A percentile compares a stretch with the other conserved stretches of the same genome.
These are phyloP conservation scores for Fusarium sp. DNA, from an alignment of 2,329 filamentous ascomycete species.

Conservation along the genomic window DNA sequence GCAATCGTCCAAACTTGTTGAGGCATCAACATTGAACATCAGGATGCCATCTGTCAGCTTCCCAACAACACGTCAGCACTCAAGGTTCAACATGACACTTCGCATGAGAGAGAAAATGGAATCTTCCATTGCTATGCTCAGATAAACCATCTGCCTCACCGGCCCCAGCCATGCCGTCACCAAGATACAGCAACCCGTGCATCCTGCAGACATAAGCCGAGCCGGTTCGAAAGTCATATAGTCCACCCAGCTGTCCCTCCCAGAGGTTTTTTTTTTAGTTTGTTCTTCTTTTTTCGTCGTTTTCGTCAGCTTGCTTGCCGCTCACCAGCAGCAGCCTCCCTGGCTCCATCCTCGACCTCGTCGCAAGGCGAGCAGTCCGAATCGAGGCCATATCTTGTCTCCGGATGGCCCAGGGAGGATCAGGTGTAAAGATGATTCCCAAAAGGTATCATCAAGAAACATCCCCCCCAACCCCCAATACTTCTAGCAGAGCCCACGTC, in stretches of 20 bases:
- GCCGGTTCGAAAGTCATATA: constrained; percentile 41
- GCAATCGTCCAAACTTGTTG: neutral
- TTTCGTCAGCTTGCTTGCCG: constrained; percentile 26
- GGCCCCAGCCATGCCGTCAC: constrained; percentile 25
- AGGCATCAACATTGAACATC: neutral
- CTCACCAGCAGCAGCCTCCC: constrained; percentile 27
- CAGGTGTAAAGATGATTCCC: constrained; percentile 29
- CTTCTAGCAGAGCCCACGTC: constrained; percentile 43
- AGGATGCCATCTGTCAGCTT: neutral
- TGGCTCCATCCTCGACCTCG: constrained; percentile 20
- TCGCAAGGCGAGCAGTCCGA: constrained; percentile 25
- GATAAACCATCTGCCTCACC: constrained; percentile 43
- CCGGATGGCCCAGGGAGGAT: constrained; percentile 22
- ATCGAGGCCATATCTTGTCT: constrained; percentile 23
- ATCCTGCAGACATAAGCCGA: constrained; percentile 25
- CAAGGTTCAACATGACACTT: neutral
- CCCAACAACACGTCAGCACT: neutral
- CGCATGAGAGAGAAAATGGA: constrained; percentile 38
- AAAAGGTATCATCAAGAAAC: constrained; percentile 16
- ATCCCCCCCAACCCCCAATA: constrained; percentile 30
- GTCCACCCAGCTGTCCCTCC: constrained; percentile 41
- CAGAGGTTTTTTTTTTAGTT: constrained; percentile 40
- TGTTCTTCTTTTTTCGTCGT: constrained; percentile 43
- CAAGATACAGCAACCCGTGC: constrained; percentile 11
- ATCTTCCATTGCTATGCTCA: constrained; percentile 41